Evolutionary conservation across 1,284 basidiomycete genomes (phyloP).

Genomic region (Leccinum brunneo-olivaceum): DNA sequence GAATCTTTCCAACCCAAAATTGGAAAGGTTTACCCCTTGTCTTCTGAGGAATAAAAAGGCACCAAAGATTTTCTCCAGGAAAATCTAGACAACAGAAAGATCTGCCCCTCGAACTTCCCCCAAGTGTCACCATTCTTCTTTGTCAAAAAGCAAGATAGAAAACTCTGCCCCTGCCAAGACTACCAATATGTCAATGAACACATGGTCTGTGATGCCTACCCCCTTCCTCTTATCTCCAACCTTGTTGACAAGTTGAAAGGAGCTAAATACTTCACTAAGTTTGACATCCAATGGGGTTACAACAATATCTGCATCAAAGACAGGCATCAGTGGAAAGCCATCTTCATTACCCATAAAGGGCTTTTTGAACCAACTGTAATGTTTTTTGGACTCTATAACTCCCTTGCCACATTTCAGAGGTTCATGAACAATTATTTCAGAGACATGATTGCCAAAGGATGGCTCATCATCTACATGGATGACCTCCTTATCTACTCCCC

Average conservation of each 20-base stretch:
- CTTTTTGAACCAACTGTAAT: constrained; percentile 32
- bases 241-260: constrained; percentile 21
- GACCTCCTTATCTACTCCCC: constrained; percentile 21
- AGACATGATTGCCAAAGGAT: constrained; percentile 9
- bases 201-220: neutral
- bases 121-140: neutral
- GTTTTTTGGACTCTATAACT: constrained; percentile 33
- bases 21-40: neutral
- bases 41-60: neutral
- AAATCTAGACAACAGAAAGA: neutral
- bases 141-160: neutral
- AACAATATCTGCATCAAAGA: constrained; percentile 15
- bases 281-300: neutral
- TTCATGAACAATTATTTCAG: constrained; percentile 18
- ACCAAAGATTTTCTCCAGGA: neutral
- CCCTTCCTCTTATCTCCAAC: constrained; percentile 27
- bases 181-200: neutral
- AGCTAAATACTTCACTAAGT: constrained; percentile 20
- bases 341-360: constrained; percentile 1
- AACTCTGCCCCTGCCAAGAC: neutral
- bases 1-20: neutral
- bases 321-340: constrained; percentile 16
- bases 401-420: constrained; percentile 20
- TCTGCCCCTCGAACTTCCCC: neutral
- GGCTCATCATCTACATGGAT: constrained; percentile 18